Evolutionary conservation across 768 basidiomycete genomes (phyloP).

Genomic region (Gloeopeniophorella convolvens): DNA sequence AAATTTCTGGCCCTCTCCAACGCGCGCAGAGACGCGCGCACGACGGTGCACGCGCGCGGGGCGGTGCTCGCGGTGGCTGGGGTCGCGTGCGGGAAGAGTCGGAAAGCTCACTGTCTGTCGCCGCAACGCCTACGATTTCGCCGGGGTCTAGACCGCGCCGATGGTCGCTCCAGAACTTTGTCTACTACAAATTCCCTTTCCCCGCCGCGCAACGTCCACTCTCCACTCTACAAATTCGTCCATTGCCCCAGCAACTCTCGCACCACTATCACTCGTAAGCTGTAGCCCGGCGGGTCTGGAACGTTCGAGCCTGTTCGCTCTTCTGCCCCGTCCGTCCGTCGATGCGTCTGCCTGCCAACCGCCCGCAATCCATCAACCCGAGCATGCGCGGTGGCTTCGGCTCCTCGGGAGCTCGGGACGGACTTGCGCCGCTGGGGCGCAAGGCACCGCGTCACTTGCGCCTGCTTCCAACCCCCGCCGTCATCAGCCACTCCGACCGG

Average conservation of each 20-base stretch:
- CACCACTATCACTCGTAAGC: slow-evolving; percentile 7
- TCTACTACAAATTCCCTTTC: slow-evolving; percentile 1
- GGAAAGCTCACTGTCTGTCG: slow-evolving; percentile 2
- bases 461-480: background rate
- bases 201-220: slow-evolving; percentile 10
- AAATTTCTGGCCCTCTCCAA: background rate
- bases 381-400: too few relatives aligned
- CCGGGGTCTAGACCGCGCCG: slow-evolving; percentile 13
- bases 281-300: background rate
- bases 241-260: background rate
- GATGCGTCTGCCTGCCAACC: too few relatives aligned
- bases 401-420: background rate
- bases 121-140: slow-evolving; percentile 21
- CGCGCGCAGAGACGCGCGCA: too few relatives aligned
- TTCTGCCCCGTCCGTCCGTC: background rate
- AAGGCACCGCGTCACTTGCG: slow-evolving; percentile 6
- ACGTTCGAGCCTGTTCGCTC: background rate
- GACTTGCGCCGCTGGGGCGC: background rate
- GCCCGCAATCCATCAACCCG: too few relatives aligned
- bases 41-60: too few relatives aligned
- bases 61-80: background rate
- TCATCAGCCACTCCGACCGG: too few relatives aligned
- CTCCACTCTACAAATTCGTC: slow-evolving; percentile 10
- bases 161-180: slow-evolving; percentile 14
- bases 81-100: background rate